phyloP scores from a whole-genome alignment of 495 filamentous ascomycete species.

The Trichoderma orchidacearum region DNA sequence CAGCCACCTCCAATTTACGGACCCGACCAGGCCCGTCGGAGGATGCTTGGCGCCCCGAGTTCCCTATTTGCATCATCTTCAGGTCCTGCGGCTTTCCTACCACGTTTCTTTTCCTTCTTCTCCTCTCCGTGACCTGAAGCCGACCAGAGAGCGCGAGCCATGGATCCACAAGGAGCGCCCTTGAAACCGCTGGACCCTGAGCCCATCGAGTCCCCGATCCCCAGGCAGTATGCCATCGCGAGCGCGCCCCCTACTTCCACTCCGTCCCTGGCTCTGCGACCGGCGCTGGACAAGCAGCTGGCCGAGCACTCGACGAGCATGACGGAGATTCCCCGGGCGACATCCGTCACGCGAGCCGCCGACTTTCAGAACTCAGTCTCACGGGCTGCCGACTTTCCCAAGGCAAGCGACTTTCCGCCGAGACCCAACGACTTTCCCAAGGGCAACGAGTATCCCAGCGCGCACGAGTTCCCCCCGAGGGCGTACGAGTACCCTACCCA shows the following conservation, averaged over 20 bases:
- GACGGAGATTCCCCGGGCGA: neutral
- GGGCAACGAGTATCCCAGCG: neutral
- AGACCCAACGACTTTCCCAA: neutral
- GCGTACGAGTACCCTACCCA: neutral
- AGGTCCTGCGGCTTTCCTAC: no score
- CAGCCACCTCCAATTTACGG: neutral
- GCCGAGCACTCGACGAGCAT: neutral
- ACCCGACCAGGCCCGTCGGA: neutral
- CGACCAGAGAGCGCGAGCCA: neutral
- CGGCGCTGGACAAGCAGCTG: neutral
- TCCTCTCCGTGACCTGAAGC: neutral
- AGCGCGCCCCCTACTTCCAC: neutral
- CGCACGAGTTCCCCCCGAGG: neutral
- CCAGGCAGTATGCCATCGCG: neutral
- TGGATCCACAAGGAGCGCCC: neutral
- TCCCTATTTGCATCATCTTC: no score
- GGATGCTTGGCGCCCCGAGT: no score
- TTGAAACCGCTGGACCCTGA: neutral
- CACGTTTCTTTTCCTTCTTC: neutral
- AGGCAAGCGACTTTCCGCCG: neutral
- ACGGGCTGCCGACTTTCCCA: neutral
- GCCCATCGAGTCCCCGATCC: neutral
- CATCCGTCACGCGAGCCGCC: neutral
- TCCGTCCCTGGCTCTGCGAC: neutral
- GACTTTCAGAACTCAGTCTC: no score